phyloP scores from a whole-genome alignment of 164 flowering plant genomes.

The Piper longum region DNA sequence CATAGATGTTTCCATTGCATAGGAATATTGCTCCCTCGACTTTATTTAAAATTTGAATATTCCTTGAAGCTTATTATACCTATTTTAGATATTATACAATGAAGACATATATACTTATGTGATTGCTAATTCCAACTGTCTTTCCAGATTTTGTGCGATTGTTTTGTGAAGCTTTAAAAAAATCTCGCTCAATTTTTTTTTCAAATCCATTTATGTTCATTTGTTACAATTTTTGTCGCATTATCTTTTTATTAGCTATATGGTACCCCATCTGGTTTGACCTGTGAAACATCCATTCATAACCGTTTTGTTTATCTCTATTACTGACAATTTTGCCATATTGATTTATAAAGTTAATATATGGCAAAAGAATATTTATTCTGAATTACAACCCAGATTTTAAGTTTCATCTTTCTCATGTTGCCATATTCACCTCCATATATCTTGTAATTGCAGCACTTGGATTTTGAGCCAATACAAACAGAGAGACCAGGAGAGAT shows the following conservation, averaged over 20 bases:
- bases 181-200: not conserved
- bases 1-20: no score
- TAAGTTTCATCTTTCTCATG: not conserved
- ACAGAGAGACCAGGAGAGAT: constrained; percentile 89
- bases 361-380: no score
- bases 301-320: no score
- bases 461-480: constrained; percentile 57
- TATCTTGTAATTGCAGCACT: constrained; percentile 40
- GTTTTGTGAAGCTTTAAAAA: not conserved
- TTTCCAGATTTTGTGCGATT: not conserved
- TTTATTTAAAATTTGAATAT: no score
- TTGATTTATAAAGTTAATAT: no score
- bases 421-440: not conserved
- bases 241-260: no score
- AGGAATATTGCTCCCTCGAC: no score
- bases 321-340: not conserved
- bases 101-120: not conserved
- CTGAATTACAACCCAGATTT: not conserved
- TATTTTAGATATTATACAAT: not conserved
- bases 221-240: no score
- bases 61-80: no score
- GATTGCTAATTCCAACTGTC: not conserved
- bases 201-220: no score
- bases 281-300: no score
- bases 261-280: no score